Base-by-base conservation (phyloP, 2,329 filamentous ascomycete genomes). In the Alternaria brassicae region DNA sequence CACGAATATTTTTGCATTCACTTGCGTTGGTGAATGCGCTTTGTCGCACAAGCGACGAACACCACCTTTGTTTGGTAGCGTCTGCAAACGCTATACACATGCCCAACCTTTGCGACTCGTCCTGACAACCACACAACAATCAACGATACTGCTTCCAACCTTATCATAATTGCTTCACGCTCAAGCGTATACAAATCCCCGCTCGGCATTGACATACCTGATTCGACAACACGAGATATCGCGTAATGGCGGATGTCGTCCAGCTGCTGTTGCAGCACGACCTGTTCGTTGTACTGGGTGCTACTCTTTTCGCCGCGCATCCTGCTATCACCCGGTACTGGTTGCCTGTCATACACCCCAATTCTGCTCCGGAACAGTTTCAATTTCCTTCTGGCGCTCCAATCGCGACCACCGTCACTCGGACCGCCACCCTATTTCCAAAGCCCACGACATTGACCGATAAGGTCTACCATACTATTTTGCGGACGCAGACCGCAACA, bases 1-100 rank as follows among this genome's bases (percentile, higher is more conserved):
- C 36, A 3, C 23, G 28, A n/a, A 5, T 32, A 34, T 39, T 39
- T 25, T 27, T 39, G 32, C 48, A 25, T 50, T 50, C 48, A 39
- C 34, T 50, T 50, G 32, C n/a, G 48, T 27, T 27, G 30, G 36
- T 50, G 21, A 39, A 50, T 39, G 32, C 32, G 48, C 48, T 50
- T 50, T 50, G 48, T 50, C 21, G 15, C 15, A 17, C 9, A n/a
- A 39, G 28, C 34, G 48, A 39, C 3, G 15, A 28, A 50, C 34
- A 23, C 19, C 21, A 15, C 34, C 48, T 50, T 50, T 50, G 48
- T 50, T 27, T 13, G 44, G 21, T 17, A 6, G 15, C 44, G 15
- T 48, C 44, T 36, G 44, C 44, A 48, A 48, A 36, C 30, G 30
- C 28, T 48, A 12, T 36, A 48, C 44, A 25, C 44, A 28, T 15